These are phyloP conservation scores for Cucurbita moschata DNA, from an alignment of 306 rosid species.

Conservation along the genomic window DNA sequence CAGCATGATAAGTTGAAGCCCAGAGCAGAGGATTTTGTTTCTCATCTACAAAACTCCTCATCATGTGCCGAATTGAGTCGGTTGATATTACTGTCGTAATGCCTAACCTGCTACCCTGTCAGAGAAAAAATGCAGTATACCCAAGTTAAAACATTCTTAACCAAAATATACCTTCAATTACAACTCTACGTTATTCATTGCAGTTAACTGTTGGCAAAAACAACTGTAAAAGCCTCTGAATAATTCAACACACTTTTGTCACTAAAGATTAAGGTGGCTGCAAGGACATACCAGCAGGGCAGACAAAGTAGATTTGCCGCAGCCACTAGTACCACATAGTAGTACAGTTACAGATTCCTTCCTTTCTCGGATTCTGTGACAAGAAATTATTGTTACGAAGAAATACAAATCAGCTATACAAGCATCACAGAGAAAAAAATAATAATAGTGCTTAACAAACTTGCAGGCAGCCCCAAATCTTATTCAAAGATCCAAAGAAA, in stretches of 20 bases:
- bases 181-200: neutral
- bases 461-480: neutral
- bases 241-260: neutral
- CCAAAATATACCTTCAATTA: neutral
- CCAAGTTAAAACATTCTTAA: slow-evolving; percentile 1
- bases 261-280: slow-evolving; percentile 2
- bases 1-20: slow-evolving; percentile 99
- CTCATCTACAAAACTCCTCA: slow-evolving; percentile 93
- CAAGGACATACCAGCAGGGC: slow-evolving; percentile 64
- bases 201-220: neutral
- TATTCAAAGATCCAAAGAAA: neutral
- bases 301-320: slow-evolving; percentile 94
- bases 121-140: neutral
- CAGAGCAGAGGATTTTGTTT: slow-evolving; percentile 85
- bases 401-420: neutral
- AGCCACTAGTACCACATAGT: slow-evolving; percentile 95
- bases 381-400: neutral
- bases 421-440: neutral
- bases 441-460: neutral
- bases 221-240: neutral
- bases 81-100: slow-evolving; percentile 91
- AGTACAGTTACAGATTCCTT: slow-evolving; percentile 84
- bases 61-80: slow-evolving; percentile 94
- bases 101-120: slow-evolving; percentile 93
- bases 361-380: slow-evolving; percentile 68